These are phyloP conservation scores for Dendryphion nanum DNA, from an alignment of 2,329 filamentous ascomycete genomes.

Conservation along the genomic window DNA sequence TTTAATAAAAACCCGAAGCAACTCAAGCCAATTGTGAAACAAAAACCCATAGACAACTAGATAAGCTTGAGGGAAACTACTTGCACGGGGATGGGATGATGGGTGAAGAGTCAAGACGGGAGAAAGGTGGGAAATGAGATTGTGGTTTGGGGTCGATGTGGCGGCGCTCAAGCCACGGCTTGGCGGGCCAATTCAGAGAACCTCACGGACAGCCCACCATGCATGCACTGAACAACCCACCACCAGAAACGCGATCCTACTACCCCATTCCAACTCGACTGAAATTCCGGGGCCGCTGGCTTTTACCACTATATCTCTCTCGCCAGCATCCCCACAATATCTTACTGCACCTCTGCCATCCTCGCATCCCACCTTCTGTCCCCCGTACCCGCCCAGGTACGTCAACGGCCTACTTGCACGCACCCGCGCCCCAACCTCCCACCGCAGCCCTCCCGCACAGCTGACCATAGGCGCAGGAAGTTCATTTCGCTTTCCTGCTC, in stretches of 20 bases:
- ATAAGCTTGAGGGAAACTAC: too few relatives aligned
- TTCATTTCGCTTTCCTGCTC: too few relatives aligned
- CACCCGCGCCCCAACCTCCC: slow-evolving; percentile 15
- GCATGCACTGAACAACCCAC: slow-evolving; percentile 17
- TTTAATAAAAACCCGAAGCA: too few relatives aligned
- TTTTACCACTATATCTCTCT: slow-evolving; percentile 10
- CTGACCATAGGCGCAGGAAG: too few relatives aligned
- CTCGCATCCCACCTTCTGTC: neutral
- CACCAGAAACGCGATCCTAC: slow-evolving; percentile 17
- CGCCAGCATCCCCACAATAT: slow-evolving; percentile 9
- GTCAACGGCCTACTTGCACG: slow-evolving; percentile 31
- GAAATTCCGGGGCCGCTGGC: slow-evolving; percentile 14
- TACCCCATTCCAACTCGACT: slow-evolving; percentile 9
- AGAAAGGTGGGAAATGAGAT: too few relatives aligned
- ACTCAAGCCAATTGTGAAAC: too few relatives aligned
- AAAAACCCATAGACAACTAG: too few relatives aligned
- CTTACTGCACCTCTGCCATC: neutral
- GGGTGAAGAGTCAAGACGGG: too few relatives aligned
- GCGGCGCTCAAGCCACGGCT: slow-evolving; percentile 2
- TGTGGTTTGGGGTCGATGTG: too few relatives aligned
- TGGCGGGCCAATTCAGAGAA: neutral
- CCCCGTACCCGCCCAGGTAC: slow-evolving; percentile 25
- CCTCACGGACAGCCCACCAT: slow-evolving; percentile 14
- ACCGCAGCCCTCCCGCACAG: slow-evolving; percentile 14
- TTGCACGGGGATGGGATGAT: too few relatives aligned